Evolutionary conservation across 495 filamentous ascomycete species (phyloP).

Genomic region (Patellaria atrata): DNA sequence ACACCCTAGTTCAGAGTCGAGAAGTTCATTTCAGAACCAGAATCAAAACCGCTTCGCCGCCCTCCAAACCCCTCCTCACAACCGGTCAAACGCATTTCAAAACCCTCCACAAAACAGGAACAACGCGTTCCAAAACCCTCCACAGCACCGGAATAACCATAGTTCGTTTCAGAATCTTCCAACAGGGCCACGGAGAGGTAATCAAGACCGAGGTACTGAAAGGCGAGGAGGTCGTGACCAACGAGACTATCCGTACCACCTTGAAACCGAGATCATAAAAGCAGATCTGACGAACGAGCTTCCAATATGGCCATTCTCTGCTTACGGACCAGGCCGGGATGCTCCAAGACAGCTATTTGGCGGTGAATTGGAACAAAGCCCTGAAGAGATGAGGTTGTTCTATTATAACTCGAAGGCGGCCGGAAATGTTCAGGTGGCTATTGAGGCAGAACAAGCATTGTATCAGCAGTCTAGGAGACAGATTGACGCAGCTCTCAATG

Average conservation of each 20-base stretch:
- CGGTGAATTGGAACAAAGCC: slow-evolving; percentile 67
- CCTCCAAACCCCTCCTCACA: slow-evolving; percentile 14
- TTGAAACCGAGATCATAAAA: slow-evolving; percentile 43
- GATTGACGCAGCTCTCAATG: slow-evolving; percentile 47
- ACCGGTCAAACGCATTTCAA: slow-evolving; percentile 3
- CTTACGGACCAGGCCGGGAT: slow-evolving; percentile 58
- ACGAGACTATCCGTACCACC: slow-evolving; percentile 26
- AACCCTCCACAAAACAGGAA: background rate
- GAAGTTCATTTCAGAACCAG: slow-evolving; percentile 28
- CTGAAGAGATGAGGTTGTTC: slow-evolving; percentile 63
- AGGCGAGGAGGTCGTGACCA: background rate
- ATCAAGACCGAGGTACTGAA: slow-evolving; percentile 2
- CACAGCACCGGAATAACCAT: background rate
- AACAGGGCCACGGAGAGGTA: background rate
- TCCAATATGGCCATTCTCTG: slow-evolving; percentile 72
- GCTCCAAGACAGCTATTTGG: slow-evolving; percentile 70
- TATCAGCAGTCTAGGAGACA: slow-evolving; percentile 48
- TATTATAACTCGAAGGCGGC: slow-evolving; percentile 44
- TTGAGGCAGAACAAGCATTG: slow-evolving; percentile 47
- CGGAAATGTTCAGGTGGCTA: slow-evolving; percentile 39
- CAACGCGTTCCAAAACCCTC: slow-evolving; percentile 3
- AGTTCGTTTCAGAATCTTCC: slow-evolving; percentile 2
- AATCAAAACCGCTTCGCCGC: slow-evolving; percentile 22
- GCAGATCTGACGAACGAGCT: slow-evolving; percentile 51
- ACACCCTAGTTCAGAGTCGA: slow-evolving; percentile 35